Base-by-base conservation (phyloP, 345 rosid genomes). In the Murraya koenigii region DNA sequence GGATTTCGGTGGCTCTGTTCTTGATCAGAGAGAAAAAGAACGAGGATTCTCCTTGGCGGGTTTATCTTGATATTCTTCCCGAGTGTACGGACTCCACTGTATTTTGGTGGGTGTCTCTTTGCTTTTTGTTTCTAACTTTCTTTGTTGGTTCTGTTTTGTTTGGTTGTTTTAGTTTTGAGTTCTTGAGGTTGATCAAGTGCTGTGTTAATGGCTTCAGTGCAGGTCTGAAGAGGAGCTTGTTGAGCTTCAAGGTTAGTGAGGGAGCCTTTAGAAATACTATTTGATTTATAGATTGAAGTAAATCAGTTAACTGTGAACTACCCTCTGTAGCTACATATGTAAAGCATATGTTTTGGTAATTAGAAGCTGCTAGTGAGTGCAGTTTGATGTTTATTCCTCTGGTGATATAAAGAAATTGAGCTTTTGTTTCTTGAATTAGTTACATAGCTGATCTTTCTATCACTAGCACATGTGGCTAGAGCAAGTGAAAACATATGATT, bases 151-250 rank as follows among this genome's bases (percentile, higher is more conserved):
- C 39, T 44, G 1, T 44, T 44, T 13, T 13, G 49, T 44, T 44
- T 44, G 49, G 49, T 15, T 60, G 23, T 15, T 52, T 17, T 52
- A 6, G 63, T 32, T 68, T 80, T 61, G 35, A 75, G 72, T 70
- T 67, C 79, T 74, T 77, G 84, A 77, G 83, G 68, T 79, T 88
- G 84, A 82, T 82, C 68, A 83, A 80, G 74, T 80, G 75, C 79
- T 59, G 69, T 63, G 79, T 73, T 76, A 63, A 79, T 88, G 88
- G 87, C 82, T 90, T 86, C 97, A 93, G 99, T 82, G 87, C 99
- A 95, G 99, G 97, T 93, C 98, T 82, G 97, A 93, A 84, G 94
- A 92, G 80, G 99, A 95, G 90, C 92, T 93, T 74, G 90, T 86
- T 71, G 92, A 95, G 87, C 88, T 95, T 79, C 91, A 91, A 92